Percentiles rank a stretch among this genome's conserved stretches.
Evolutionary conservation across 2,329 filamentous ascomycete genomes (phyloP).

Genomic region (Gyromitra esculenta): DNA sequence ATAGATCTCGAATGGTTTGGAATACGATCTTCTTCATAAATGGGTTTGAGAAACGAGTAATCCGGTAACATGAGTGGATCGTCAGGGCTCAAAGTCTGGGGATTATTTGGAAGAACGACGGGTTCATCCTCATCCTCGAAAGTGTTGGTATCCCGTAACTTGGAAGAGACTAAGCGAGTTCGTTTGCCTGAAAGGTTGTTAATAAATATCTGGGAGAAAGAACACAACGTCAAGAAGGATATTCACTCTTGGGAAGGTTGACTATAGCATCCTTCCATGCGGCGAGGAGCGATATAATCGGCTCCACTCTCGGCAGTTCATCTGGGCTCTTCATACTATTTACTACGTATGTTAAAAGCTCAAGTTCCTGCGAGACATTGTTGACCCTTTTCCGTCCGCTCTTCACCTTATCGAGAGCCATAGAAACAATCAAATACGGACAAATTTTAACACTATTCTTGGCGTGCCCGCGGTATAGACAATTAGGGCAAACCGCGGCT

Average conservation of each 20-base stretch:
- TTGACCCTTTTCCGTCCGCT: slow-evolving; percentile 25
- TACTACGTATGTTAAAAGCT: slow-evolving; percentile 31
- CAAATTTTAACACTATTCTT: slow-evolving; percentile 37
- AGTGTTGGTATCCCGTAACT: not conserved
- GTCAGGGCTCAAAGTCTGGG: not conserved
- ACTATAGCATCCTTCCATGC: slow-evolving; percentile 22
- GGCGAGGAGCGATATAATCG: slow-evolving; percentile 22
- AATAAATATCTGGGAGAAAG: not conserved
- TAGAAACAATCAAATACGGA: slow-evolving; percentile 30
- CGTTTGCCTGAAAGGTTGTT: slow-evolving; percentile 14
- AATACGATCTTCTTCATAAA: not conserved
- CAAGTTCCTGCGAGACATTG: slow-evolving; percentile 30
- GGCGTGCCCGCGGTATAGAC: slow-evolving; percentile 43
- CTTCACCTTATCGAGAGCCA: slow-evolving; percentile 23
- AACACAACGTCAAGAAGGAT: not conserved
- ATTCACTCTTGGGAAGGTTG: slow-evolving; percentile 4
- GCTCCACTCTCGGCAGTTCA: slow-evolving; percentile 17
- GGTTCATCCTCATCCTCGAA: not conserved
- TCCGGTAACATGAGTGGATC: not conserved
- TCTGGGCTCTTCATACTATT: not conserved
- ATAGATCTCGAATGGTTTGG: not conserved
- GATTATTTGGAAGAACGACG: not conserved
- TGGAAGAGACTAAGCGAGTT: not conserved
- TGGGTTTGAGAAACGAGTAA: not conserved
- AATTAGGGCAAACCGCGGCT: slow-evolving; percentile 34